These are phyloP conservation scores for Magnaporthales sp. DNA, from an alignment of 2,329 filamentous ascomycete species.

Conservation along the genomic window DNA sequence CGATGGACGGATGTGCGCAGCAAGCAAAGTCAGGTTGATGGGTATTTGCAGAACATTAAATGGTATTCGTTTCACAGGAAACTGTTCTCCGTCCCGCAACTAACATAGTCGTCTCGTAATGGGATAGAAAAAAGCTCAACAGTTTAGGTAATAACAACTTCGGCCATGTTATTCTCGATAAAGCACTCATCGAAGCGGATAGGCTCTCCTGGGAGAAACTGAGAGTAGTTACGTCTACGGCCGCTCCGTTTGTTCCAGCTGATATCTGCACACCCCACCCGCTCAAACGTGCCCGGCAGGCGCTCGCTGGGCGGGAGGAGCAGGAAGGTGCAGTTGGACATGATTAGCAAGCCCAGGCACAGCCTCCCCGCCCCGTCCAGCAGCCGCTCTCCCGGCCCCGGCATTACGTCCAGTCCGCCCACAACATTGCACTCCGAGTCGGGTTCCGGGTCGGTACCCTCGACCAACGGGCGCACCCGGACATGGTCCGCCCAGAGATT, in stretches of 20 bases:
- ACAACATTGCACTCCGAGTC: neutral
- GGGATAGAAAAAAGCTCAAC: no score
- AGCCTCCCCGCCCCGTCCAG: neutral
- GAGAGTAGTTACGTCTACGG: no score
- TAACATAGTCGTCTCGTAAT: no score
- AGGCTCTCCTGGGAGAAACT: neutral
- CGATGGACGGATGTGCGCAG: no score
- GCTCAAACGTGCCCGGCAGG: neutral
- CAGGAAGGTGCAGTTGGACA: neutral
- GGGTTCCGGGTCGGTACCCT: neutral
- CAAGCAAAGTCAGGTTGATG: no score
- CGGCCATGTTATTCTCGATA: neutral
- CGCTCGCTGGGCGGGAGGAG: neutral
- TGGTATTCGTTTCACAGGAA: no score
- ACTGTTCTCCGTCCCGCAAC: no score
- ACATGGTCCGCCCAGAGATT: neutral
- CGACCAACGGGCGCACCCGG: neutral
- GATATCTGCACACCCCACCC: neutral
- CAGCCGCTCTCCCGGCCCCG: neutral
- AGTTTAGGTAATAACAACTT: conserved; percentile 1
- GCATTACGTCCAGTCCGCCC: neutral
- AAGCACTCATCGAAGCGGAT: neutral
- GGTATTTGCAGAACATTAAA: no score
- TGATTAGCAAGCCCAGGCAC: neutral
- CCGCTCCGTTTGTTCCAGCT: neutral